Percentiles rank a stretch among this genome's conserved stretches.
phyloP scores from a whole-genome alignment of 2,329 filamentous ascomycete genomes.

The Lachnum nothofagi region DNA sequence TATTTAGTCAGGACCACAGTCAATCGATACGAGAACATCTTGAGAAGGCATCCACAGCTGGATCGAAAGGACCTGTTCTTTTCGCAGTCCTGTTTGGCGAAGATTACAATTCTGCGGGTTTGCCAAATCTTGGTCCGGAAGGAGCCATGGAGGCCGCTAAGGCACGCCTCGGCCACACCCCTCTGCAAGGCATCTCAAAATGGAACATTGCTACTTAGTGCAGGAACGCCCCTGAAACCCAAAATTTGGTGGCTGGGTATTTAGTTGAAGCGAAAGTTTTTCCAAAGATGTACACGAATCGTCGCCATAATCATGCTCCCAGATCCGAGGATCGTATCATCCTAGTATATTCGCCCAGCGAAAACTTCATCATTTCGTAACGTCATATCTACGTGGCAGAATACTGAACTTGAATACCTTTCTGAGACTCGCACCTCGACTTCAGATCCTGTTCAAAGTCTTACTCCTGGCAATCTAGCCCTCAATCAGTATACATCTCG shows the following conservation, averaged over 20 bases:
- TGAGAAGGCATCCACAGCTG: slow-evolving; percentile 46
- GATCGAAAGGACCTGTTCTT: slow-evolving; percentile 78
- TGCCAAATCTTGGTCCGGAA: slow-evolving; percentile 78
- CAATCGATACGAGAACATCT: slow-evolving; percentile 59
- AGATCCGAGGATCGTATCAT: too few species aligned
- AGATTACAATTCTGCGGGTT: slow-evolving; percentile 81
- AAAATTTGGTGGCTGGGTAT: too few species aligned
- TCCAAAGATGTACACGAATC: too few species aligned
- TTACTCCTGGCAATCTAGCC: neutral
- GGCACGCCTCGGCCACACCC: slow-evolving; percentile 69
- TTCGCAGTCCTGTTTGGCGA: slow-evolving; percentile 90
- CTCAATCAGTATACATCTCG: neutral
- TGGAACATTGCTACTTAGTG: too few species aligned
- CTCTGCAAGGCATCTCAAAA: neutral
- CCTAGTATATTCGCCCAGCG: too few species aligned
- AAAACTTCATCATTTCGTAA: too few species aligned
- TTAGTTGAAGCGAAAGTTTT: too few species aligned
- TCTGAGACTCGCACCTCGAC: too few species aligned
- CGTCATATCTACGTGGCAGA: too few species aligned
- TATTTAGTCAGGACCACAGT: slow-evolving; percentile 55
- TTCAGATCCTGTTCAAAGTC: neutral
- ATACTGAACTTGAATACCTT: too few species aligned
- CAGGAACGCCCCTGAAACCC: too few species aligned
- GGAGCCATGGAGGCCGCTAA: slow-evolving; percentile 79
- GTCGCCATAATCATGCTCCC: too few species aligned